phyloP scores from a whole-genome alignment of 768 basidiomycete species.

The Rhizopogon vesiculosus region DNA sequence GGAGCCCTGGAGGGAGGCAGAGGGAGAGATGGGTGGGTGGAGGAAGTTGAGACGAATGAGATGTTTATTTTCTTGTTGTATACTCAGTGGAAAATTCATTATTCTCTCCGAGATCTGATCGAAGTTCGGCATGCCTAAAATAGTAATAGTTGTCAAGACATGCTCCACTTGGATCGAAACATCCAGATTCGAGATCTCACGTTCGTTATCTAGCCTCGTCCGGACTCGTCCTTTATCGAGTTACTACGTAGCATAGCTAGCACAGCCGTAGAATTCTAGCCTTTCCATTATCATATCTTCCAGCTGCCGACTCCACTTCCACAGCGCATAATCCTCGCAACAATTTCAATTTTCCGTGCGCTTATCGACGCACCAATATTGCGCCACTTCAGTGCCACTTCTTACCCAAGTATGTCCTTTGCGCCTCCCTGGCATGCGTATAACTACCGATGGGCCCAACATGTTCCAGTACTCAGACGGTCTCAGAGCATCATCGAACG shows the following conservation, averaged over 20 bases:
- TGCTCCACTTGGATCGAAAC: slow-evolving; percentile 12
- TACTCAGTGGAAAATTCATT: not conserved
- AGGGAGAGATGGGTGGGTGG: not conserved
- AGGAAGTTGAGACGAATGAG: not conserved
- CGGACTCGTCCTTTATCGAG: not conserved
- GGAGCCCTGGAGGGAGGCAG: not conserved
- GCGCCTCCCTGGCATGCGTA: not conserved
- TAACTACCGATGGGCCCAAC: not conserved
- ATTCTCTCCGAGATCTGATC: slow-evolving; percentile 1
- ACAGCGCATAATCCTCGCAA: not conserved
- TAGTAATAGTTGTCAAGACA: not conserved
- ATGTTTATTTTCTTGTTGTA: not conserved
- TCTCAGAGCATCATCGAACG: not conserved
- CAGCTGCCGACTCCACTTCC: not conserved
- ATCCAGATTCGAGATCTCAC: slow-evolving; percentile 17
- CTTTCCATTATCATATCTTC: not conserved
- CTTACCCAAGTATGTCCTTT: not conserved
- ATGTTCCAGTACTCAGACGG: not conserved
- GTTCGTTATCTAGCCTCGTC: slow-evolving; percentile 12
- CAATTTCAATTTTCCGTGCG: not conserved
- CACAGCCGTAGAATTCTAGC: not conserved
- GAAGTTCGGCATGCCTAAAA: slow-evolving; percentile 1
- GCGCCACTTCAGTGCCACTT: not conserved
- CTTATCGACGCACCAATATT: not conserved
- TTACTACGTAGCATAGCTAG: not conserved